Evolutionary conservation across 129 eudicot genomes (phyloP).

Genomic region (Apium graveolens): DNA sequence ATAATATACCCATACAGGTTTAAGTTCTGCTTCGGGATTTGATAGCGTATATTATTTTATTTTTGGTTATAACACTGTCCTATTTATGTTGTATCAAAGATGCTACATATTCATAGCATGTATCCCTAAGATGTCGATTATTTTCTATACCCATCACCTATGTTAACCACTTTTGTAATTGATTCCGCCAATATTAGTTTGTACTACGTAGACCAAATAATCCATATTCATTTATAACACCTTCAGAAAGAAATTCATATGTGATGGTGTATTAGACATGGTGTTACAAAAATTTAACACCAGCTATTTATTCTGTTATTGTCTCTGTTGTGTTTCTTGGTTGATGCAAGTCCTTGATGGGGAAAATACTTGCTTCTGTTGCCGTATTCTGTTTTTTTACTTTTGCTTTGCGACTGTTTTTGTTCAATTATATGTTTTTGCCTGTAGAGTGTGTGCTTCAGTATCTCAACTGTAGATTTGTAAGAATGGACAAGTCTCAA

Average conservation of each 20-base stretch:
- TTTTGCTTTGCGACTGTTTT: no score
- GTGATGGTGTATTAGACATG: not conserved
- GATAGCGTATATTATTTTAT: not conserved
- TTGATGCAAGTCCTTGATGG: not conserved
- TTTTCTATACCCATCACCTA: no score
- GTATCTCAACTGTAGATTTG: no score
- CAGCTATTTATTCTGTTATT: not conserved
- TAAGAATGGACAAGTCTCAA: no score
- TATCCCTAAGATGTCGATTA: not conserved
- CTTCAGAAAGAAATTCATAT: not conserved
- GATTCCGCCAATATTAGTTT: not conserved
- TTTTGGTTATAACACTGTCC: not conserved
- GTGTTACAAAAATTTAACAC: not conserved
- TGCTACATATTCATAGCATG: not conserved
- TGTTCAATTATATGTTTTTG: no score
- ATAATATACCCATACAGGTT: not conserved
- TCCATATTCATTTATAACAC: not conserved
- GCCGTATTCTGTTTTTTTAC: no score
- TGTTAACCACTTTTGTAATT: not conserved
- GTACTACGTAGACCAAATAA: no score
- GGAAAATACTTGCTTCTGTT: not conserved
- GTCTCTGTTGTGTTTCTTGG: not conserved
- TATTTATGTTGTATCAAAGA: not conserved
- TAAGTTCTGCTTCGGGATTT: not conserved
- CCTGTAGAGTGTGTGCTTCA: no score